Base-by-base conservation (phyloP, 441 rosid species). In the Rhodomyrtus psidioides region DNA sequence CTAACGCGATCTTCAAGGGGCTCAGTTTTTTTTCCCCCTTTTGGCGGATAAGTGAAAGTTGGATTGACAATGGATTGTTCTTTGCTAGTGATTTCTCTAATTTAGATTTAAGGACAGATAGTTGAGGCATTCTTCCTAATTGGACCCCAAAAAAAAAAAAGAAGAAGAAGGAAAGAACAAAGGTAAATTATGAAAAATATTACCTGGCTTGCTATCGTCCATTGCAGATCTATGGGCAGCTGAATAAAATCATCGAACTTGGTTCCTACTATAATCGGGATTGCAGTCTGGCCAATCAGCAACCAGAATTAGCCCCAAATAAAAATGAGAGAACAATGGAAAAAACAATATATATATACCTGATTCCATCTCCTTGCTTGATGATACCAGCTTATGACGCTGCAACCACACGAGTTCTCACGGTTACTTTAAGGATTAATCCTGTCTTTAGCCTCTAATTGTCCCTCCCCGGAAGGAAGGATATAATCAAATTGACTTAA, bases 141-240 rank as follows among this genome's bases (percentile, higher is more conserved):
- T 26, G 12, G 12, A 2, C 12, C 3, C 34, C 34, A 34, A 34
- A 34, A 34, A 46, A 46, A 13, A 46, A 6, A 79, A 12, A 30
- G 5, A 6, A n/a, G n/a, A 12, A 3, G 17, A 6, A n/a, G 16
- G 5, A 6, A 34, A 34, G 14, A 3, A 34, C 42, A 2, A 24
- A 30, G 3, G 53, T 16, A 17, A 70, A 70, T 42, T 23, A 12
- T 2, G 12, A 19, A 14, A 42, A 21, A 12, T n/a, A 26, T 53
- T 92, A 96, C 99, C 98, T 97, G 98, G 89, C 96, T 96, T 13
- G 92, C 92, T 82, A 97, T 94, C 6, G 99, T 90, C 97, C 95
- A 95, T 83, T 97, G 99, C 88, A 97, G 91, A 90, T 97, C 94
- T 39, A 93, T 94, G 70, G 99, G 99, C n/a, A 97, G 94, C 82